These are phyloP conservation scores for Xylaria cubensis DNA, from an alignment of 495 filamentous ascomycete species.

Conservation along the genomic window DNA sequence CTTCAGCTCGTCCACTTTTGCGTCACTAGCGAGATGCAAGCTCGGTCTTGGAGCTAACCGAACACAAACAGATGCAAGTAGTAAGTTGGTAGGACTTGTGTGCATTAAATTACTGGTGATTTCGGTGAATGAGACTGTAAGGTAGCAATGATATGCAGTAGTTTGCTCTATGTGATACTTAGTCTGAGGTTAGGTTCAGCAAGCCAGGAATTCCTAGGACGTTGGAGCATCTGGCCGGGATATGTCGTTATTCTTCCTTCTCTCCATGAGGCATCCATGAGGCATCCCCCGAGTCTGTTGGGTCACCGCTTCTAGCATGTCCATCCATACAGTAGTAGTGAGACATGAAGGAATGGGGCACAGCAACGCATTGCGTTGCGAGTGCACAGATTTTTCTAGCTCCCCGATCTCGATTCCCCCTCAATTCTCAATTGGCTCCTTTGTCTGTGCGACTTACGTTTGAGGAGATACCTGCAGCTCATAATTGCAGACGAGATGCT, in stretches of 20 bases:
- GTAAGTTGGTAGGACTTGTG: background rate
- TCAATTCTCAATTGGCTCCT: background rate
- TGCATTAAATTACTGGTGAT: background rate
- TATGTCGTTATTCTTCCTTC: background rate
- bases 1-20: background rate
- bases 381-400: background rate
- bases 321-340: constrained; percentile 10
- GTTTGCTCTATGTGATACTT: background rate
- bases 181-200: background rate
- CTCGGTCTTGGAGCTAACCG: background rate
- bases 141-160: background rate
- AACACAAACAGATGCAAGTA: background rate
- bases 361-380: background rate
- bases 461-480: constrained; percentile 7
- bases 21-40: constrained; percentile 5
- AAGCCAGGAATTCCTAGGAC: background rate
- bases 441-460: background rate
- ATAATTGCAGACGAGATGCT: background rate
- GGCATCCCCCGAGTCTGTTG: background rate
- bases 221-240: background rate
- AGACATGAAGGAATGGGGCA: constrained; percentile 24
- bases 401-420: constrained; percentile 1
- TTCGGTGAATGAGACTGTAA: background rate
- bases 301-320: constrained; percentile 13
- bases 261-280: background rate